phyloP scores from a whole-genome alignment of 495 filamentous ascomycete genomes.

The Penicillium cinerascens region DNA sequence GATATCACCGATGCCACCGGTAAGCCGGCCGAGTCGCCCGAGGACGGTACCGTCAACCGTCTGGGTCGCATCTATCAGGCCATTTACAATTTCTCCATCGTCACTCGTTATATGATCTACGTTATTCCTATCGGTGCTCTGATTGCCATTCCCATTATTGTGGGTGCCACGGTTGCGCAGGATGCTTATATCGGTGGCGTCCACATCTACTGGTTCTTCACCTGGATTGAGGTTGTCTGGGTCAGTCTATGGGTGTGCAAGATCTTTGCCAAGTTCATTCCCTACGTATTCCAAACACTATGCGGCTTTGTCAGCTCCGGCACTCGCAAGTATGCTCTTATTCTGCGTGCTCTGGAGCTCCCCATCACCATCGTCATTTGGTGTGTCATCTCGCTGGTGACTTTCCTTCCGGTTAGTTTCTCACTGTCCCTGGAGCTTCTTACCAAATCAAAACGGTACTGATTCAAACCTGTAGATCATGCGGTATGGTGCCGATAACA shows the following conservation, averaged over 20 bases:
- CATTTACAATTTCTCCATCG: constrained; percentile 76
- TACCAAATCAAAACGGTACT: neutral
- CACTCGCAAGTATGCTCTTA: constrained; percentile 85
- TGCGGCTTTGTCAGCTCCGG: constrained; percentile 87
- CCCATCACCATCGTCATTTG: constrained; percentile 86
- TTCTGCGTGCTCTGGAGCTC: constrained; percentile 75
- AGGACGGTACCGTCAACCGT: constrained; percentile 63
- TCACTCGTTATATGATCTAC: constrained; percentile 88
- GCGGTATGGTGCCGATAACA: constrained; percentile 44
- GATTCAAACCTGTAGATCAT: constrained; percentile 47
- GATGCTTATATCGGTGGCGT: constrained; percentile 61
- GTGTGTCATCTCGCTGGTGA: constrained; percentile 73
- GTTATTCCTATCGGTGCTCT: constrained; percentile 71
- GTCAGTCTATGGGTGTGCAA: constrained; percentile 84
- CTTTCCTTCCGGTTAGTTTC: constrained; percentile 62
- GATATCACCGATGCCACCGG: constrained; percentile 45
- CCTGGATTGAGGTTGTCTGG: constrained; percentile 93
- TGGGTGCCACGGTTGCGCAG: constrained; percentile 56
- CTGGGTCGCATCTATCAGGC: constrained; percentile 88
- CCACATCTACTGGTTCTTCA: constrained; percentile 72
- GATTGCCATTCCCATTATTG: constrained; percentile 77
- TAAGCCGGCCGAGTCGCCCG: constrained; percentile 44
- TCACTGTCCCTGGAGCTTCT: neutral
- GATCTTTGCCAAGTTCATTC: constrained; percentile 73
- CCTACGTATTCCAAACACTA: constrained; percentile 78